Evolutionary conservation across 2,329 filamentous ascomycete species (phyloP).

Genomic region (Colletotrichum paranaense): DNA sequence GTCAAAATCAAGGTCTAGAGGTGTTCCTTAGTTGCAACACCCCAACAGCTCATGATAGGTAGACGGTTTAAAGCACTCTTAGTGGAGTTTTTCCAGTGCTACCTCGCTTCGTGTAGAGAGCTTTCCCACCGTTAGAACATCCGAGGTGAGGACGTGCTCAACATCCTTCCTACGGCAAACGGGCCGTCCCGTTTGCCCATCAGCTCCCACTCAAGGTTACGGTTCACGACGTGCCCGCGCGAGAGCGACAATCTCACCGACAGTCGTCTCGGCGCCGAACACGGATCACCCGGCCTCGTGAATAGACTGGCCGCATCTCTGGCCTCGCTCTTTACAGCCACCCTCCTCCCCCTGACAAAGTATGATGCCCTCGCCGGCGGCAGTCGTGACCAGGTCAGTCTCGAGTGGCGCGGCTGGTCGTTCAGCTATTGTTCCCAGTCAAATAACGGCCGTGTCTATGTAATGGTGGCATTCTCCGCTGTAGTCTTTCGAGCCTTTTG

Average conservation of each 20-base stretch:
- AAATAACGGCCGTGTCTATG: not conserved
- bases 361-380: conserved; percentile 9
- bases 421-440: not conserved
- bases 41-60: not conserved
- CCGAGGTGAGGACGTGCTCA: not conserved
- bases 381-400: conserved; percentile 11
- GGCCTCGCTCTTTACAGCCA: conserved; percentile 3
- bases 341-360: not conserved
- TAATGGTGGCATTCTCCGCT: not conserved
- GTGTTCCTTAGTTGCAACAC: not conserved
- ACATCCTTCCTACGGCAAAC: not conserved
- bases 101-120: not conserved
- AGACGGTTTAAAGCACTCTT: not conserved
- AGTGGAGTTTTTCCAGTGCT: not conserved
- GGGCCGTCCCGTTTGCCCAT: conserved; percentile 25
- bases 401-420: not conserved
- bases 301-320: conserved; percentile 14
- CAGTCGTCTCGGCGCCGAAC: not conserved
- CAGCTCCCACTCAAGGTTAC: conserved; percentile 7
- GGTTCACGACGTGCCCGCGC: not conserved
- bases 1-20: not conserved
- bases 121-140: not conserved
- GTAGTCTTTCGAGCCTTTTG: not conserved
- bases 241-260: conserved; percentile 11
- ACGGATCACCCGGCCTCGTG: conserved; percentile 7